These are phyloP conservation scores for Curvularia verruculosa DNA, from an alignment of 2,329 filamentous ascomycete species.

Conservation along the genomic window DNA sequence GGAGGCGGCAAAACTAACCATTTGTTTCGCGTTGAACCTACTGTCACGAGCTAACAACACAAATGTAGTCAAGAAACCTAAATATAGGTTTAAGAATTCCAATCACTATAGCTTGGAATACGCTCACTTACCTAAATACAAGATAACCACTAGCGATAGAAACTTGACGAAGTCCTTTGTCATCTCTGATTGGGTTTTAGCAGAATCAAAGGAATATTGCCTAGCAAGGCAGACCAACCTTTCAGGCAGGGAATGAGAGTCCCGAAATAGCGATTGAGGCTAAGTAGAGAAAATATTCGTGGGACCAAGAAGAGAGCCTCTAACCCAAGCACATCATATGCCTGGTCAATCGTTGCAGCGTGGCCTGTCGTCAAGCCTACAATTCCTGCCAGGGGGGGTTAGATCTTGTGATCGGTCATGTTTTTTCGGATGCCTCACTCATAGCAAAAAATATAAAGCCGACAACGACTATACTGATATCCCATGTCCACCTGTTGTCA, in stretches of 20 bases:
- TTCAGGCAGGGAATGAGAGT: slow-evolving; percentile 88
- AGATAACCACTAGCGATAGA: slow-evolving; percentile 74
- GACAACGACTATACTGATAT: slow-evolving; percentile 69
- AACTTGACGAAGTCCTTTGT: slow-evolving; percentile 90
- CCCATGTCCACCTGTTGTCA: slow-evolving; percentile 27
- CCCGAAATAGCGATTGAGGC: slow-evolving; percentile 87
- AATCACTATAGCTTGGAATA: neutral
- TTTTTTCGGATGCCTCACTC: slow-evolving; percentile 59
- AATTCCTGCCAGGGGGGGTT: slow-evolving; percentile 58
- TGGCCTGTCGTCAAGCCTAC: slow-evolving; percentile 69
- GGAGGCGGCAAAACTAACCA: slow-evolving; percentile 51
- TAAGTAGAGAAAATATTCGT: slow-evolving; percentile 82
- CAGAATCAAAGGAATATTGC: neutral
- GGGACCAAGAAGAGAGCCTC: slow-evolving; percentile 91
- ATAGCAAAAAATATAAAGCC: slow-evolving; percentile 73
- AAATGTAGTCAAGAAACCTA: slow-evolving; percentile 86
- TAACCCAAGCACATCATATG: slow-evolving; percentile 87
- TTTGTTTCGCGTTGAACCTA: slow-evolving; percentile 66
- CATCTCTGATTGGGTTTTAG: slow-evolving; percentile 67
- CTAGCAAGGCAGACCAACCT: slow-evolving; percentile 9
- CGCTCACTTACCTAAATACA: slow-evolving; percentile 69
- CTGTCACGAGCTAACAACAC: slow-evolving; percentile 73
- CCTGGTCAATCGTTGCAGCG: slow-evolving; percentile 70
- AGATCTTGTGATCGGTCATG: neutral
- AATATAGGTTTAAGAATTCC: neutral